Conservation (phyloP, 1,139 yeast species). For the Geotrichum bryndzae region DNA sequence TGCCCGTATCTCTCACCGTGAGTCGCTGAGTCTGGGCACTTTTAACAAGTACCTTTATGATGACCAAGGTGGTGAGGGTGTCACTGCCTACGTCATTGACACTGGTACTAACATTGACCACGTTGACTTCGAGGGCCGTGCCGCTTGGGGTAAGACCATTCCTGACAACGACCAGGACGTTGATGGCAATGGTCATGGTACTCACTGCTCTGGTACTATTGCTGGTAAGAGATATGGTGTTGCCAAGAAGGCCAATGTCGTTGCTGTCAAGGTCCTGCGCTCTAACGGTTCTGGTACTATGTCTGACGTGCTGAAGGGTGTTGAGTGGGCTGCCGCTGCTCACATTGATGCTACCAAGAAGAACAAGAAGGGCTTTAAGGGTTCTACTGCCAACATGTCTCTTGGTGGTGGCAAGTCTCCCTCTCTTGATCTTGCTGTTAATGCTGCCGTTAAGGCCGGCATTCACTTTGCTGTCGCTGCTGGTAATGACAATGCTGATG, state of each 20-base stretch:
- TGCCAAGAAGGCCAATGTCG: constrained; percentile 56
- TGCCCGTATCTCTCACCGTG: constrained; percentile 87
- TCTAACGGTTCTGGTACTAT: constrained; percentile 46
- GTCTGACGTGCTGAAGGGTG: constrained; percentile 47
- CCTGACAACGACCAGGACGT: constrained; percentile 75
- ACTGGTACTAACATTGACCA: constrained; percentile 80
- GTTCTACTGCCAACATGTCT: constrained; percentile 56
- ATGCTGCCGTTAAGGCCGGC: constrained; percentile 55
- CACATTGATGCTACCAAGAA: constrained; percentile 35
- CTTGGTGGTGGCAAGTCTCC: constrained; percentile 56
- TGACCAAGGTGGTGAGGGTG: constrained; percentile 79
- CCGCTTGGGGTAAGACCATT: constrained; percentile 87
- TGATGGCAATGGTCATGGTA: constrained; percentile 93
- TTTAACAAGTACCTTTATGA: constrained; percentile 81
- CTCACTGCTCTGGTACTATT: constrained; percentile 54
- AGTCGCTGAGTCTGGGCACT: constrained; percentile 46
- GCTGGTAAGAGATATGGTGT: constrained; percentile 57
- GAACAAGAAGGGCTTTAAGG: constrained; percentile 48
- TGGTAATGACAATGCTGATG: constrained; percentile 59
- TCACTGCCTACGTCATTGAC: constrained; percentile 78
- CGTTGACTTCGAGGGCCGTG: constrained; percentile 82
- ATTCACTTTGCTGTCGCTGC: constrained; percentile 62
- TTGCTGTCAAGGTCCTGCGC: constrained; percentile 52
- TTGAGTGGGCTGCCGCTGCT: constrained; percentile 40
- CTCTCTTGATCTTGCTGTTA: constrained; percentile 48